phyloP scores from a whole-genome alignment of 805 yeast genomes.

The Sungouiella blattae region DNA sequence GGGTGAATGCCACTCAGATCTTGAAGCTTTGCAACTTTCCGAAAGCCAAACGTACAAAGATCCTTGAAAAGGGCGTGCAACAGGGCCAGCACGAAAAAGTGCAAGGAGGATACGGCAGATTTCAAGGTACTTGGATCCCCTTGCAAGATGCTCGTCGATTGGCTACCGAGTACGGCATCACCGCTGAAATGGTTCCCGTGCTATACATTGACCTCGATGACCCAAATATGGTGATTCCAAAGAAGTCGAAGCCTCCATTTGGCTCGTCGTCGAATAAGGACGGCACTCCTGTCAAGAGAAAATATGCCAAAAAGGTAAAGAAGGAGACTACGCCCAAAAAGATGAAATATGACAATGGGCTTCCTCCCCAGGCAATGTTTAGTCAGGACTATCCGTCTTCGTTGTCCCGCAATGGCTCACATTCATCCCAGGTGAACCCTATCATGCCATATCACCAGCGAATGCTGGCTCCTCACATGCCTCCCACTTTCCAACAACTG shows the following conservation, averaged over 20 bases:
- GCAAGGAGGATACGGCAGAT: constrained; percentile 96
- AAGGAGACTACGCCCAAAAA: constrained; percentile 53
- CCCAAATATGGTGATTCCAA: constrained; percentile 33
- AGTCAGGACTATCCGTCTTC: constrained; percentile 16
- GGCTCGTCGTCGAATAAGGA: constrained; percentile 25
- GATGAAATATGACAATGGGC: constrained; percentile 23
- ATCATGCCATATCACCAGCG: constrained; percentile 46
- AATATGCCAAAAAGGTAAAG: constrained; percentile 54
- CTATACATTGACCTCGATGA: constrained; percentile 35
- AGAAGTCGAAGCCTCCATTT: constrained; percentile 26
- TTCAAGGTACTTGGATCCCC: constrained; percentile 98
- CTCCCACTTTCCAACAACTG: constrained; percentile 21
- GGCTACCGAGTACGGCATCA: constrained; percentile 38
- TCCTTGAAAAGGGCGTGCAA: constrained; percentile 91
- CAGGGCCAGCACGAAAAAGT: constrained; percentile 85
- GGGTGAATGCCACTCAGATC: constrained; percentile 97
- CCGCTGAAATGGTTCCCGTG: constrained; percentile 40
- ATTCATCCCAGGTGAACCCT: constrained; percentile 3
- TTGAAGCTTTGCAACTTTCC: constrained; percentile 91
- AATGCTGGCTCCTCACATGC: constrained; percentile 49
- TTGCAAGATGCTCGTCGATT: constrained; percentile 58
- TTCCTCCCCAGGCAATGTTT: constrained; percentile 18
- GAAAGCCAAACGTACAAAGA: constrained; percentile 89
- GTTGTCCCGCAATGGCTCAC: constrained; percentile 10
- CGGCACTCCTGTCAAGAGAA: constrained; percentile 40